Evolutionary conservation across 768 basidiomycete genomes (phyloP), one percentile per base, ranked within the genome.

Genomic region (Phylloporus sp.): DNA sequence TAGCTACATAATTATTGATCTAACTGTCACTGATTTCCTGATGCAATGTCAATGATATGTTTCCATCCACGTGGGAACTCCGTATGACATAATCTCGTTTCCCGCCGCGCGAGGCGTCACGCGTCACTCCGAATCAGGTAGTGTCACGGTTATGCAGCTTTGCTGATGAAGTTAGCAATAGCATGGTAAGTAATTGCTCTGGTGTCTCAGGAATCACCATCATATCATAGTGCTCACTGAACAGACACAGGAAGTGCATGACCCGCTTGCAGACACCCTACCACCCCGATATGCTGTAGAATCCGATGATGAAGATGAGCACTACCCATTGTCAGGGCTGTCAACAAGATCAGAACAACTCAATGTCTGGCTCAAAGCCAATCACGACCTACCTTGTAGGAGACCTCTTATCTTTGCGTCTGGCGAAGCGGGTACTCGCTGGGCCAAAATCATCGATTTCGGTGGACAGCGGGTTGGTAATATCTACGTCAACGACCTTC

Each of bases 291-390:
- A 86, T 54, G 78, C 78, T 32, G 67, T 85, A 44, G 84, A 86
- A 59, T 84, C 82, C 5, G 84, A 86, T 53, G 82, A 84, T n/a
- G 82, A 83, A 53, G 84, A 85, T 46, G 82, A 85, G 58, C 72
- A 73, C 54, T 77, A 78, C 47, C 78, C 79, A 13, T 62, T 75
- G 3, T 58, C 64, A 4, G 23, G 0, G 12, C 24, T 41, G 2
- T 28, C 50, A 23, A 38, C 43, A n/a, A 20, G 15, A 18, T 39
- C 57, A 45, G 52, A 59, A 52, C 56, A 40, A 12, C 56, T 54
- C 56, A 41, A 71, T 29, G 58, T 80, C 57, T 68, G 73, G 53
- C 62, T 82, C 50, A 54, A 69, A 9, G 76, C 76, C 3, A 57
- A 73, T 38, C 44, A 54, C n/a, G 57, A 58, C 15, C 44, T 59